Conservation (phyloP, 108 stramenopile species). For the Cyclotella cryptica region DNA sequence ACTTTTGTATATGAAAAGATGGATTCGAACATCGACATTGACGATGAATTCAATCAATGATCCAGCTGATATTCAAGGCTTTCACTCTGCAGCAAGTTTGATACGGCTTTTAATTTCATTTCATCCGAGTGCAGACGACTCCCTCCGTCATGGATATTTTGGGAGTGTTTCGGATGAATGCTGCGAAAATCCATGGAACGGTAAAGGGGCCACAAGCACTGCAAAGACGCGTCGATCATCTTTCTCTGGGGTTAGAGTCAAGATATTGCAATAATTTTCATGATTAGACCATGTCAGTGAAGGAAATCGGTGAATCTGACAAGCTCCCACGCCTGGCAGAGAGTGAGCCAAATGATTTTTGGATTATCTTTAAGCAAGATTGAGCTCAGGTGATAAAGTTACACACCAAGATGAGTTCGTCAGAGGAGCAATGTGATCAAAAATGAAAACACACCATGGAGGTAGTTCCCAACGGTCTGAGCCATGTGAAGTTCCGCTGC, state of each 20-base stretch:
- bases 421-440: neutral
- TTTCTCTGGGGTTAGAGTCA: too few relatives aligned
- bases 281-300: too few relatives aligned
- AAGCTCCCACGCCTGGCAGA: neutral
- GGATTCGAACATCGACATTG: constrained; percentile 36
- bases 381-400: neutral
- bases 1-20: constrained; percentile 48
- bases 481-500: neutral
- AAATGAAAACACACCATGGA: neutral
- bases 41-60: neutral
- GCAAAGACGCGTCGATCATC: too few relatives aligned
- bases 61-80: too few relatives aligned
- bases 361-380: constrained; percentile 26
- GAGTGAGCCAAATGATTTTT: constrained; percentile 18
- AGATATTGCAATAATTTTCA: too few relatives aligned
- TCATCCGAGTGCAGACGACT: constrained; percentile 72
- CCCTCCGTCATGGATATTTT: constrained; percentile 80
- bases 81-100: constrained; percentile 2
- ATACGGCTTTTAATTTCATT: constrained; percentile 25
- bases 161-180: neutral
- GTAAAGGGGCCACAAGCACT: too few relatives aligned
- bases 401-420: neutral
- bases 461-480: neutral
- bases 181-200: too few relatives aligned
- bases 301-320: neutral